A percentile compares a stretch with the other conserved stretches of the same genome.
Evolutionary conservation across 2,329 filamentous ascomycete species (phyloP).

Genomic region (Diplodia sapinea): DNA sequence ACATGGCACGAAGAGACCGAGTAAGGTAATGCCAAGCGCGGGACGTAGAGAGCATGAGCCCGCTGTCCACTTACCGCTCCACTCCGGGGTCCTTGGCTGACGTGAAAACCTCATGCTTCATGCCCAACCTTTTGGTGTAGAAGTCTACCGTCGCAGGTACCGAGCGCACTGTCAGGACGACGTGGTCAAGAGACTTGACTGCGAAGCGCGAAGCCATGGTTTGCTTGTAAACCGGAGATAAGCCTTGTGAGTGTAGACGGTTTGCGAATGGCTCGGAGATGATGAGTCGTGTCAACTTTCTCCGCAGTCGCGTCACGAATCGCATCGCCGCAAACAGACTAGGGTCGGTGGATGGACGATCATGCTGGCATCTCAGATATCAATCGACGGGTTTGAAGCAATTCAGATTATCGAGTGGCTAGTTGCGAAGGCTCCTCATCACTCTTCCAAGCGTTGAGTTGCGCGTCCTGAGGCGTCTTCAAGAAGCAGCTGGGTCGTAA

Average conservation of each 20-base stretch:
- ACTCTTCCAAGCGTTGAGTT: neutral
- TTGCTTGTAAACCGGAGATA: neutral
- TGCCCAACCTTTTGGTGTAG: slow-evolving; percentile 31
- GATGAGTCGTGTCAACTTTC: slow-evolving; percentile 3
- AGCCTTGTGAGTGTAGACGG: neutral
- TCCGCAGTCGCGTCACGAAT: slow-evolving; percentile 12
- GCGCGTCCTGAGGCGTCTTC: neutral
- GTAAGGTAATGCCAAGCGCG: too few species aligned
- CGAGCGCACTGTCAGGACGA: slow-evolving; percentile 15
- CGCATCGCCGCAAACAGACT: slow-evolving; percentile 5
- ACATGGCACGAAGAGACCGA: too few species aligned
- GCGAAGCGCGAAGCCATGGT: slow-evolving; percentile 14
- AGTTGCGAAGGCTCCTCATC: neutral
- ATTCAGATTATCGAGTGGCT: neutral
- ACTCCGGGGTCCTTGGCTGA: slow-evolving; percentile 19
- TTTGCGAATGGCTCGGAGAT: neutral
- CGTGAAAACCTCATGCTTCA: slow-evolving; percentile 32
- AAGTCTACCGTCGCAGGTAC: slow-evolving; percentile 32
- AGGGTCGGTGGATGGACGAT: neutral
- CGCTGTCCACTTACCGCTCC: slow-evolving; percentile 15
- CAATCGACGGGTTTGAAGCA: slow-evolving; percentile 1
- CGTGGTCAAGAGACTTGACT: slow-evolving; percentile 19
- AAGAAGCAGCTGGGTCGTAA: neutral
- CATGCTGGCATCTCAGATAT: neutral
- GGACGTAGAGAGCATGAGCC: neutral